A percentile compares a stretch with the other conserved stretches of the same genome.
Conservation (phyloP, 495 filamentous ascomycete species). For the Penicillium egyptiacum region DNA sequence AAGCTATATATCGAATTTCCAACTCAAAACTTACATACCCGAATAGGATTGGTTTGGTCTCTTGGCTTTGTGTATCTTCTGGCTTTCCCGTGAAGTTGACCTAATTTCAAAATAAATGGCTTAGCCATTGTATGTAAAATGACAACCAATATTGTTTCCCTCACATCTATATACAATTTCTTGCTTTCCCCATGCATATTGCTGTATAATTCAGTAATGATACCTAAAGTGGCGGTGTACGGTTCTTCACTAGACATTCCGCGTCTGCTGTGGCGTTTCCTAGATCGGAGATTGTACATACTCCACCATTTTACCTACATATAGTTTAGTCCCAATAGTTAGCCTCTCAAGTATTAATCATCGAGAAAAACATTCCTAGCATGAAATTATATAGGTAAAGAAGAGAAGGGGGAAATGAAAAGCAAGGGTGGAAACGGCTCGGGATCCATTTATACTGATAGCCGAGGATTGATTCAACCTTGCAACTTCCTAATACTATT, state of each 20-base stretch:
- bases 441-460: too few species aligned
- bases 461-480: not conserved
- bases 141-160: conserved; percentile 5
- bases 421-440: too few species aligned
- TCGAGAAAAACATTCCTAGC: not conserved
- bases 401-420: too few species aligned
- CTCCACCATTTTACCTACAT: not conserved
- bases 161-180: conserved; percentile 1
- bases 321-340: too few species aligned
- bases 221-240: not conserved
- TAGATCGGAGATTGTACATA: not conserved
- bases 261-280: not conserved
- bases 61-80: conserved; percentile 16
- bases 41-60: conserved; percentile 25
- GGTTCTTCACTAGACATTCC: not conserved
- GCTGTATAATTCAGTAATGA: not conserved
- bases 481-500: too few species aligned
- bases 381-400: not conserved
- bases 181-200: not conserved
- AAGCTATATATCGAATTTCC: conserved; percentile 33
- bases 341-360: not conserved
- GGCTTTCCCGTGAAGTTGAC: conserved; percentile 15
- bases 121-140: conserved; percentile 12
- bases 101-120: conserved; percentile 8
- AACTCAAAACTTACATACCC: conserved; percentile 27